These are phyloP conservation scores for Fusarium anguioides DNA, from an alignment of 2,329 filamentous ascomycete genomes.

Conservation along the genomic window DNA sequence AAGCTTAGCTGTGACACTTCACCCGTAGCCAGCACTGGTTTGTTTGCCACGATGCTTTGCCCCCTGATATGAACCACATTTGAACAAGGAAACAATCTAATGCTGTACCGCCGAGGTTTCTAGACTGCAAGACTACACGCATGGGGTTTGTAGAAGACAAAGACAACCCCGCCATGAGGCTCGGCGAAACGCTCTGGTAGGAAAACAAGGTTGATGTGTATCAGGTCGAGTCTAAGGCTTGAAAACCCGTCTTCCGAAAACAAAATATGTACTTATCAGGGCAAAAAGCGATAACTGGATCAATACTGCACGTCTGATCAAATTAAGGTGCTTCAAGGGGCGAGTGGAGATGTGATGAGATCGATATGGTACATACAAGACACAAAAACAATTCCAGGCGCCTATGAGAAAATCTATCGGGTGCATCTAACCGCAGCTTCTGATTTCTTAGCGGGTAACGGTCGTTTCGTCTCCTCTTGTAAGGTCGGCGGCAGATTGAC, in stretches of 20 bases:
- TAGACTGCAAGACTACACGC: constrained; percentile 14
- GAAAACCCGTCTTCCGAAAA: constrained; percentile 11
- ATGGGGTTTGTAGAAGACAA: constrained; percentile 14
- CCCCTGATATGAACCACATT: constrained; percentile 22
- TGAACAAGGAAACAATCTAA: constrained; percentile 22
- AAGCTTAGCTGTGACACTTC: constrained; percentile 17
- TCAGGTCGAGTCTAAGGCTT: constrained; percentile 17
- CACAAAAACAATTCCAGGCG: constrained; percentile 13
- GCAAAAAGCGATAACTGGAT: constrained; percentile 2
- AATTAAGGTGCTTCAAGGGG: constrained; percentile 34
- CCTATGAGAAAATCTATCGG: not conserved
- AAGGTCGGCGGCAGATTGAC: not conserved
- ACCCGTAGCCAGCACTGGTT: constrained; percentile 14
- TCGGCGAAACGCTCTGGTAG: constrained; percentile 18
- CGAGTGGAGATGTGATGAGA: constrained; percentile 30
- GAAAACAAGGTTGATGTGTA: constrained; percentile 19
- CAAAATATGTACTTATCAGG: not conserved
- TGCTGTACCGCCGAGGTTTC: constrained; percentile 18
- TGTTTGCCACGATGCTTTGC: constrained; percentile 22
- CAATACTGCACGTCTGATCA: constrained; percentile 1
- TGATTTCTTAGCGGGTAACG: not conserved
- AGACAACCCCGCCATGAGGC: constrained; percentile 6
- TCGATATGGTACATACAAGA: constrained; percentile 10
- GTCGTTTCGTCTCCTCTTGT: not conserved
- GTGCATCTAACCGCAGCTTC: constrained; percentile 2